phyloP scores from a whole-genome alignment of 306 rosid genomes.

The Trichosanthes truncata region DNA sequence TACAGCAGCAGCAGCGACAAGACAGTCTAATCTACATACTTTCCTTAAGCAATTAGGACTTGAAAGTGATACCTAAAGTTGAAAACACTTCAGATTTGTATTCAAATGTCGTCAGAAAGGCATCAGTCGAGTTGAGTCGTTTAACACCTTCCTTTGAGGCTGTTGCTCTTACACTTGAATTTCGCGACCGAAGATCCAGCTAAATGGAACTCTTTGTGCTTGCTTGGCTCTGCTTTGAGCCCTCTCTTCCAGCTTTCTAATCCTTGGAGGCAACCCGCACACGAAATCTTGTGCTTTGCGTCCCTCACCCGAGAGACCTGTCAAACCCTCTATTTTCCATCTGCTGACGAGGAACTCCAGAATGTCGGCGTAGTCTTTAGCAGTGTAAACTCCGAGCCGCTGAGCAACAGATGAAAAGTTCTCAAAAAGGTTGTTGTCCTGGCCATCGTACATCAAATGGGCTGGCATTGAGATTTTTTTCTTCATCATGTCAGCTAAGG shows the following conservation, averaged over 20 bases:
- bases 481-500: conserved; percentile 54
- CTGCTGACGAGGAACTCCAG: conserved; percentile 46
- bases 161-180: conserved; percentile 12
- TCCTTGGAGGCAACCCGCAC: conserved; percentile 34
- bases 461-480: conserved; percentile 50
- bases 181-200: conserved; percentile 40
- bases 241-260: conserved; percentile 40
- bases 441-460: conserved; percentile 44
- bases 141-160: background rate
- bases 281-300: conserved; percentile 36
- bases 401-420: conserved; percentile 43
- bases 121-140: background rate
- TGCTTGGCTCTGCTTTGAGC: conserved; percentile 37
- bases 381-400: conserved; percentile 40
- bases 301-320: conserved; percentile 39
- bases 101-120: background rate
- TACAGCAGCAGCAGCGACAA: background rate
- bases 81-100: background rate
- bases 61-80: background rate
- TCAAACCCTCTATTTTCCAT: conserved; percentile 39
- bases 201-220: conserved; percentile 28
- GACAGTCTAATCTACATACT: background rate
- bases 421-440: conserved; percentile 31
- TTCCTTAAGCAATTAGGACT: background rate
- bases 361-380: conserved; percentile 45